Base-by-base conservation (phyloP, 768 basidiomycete genomes). In the Xerocomellus chrysenteron region DNA sequence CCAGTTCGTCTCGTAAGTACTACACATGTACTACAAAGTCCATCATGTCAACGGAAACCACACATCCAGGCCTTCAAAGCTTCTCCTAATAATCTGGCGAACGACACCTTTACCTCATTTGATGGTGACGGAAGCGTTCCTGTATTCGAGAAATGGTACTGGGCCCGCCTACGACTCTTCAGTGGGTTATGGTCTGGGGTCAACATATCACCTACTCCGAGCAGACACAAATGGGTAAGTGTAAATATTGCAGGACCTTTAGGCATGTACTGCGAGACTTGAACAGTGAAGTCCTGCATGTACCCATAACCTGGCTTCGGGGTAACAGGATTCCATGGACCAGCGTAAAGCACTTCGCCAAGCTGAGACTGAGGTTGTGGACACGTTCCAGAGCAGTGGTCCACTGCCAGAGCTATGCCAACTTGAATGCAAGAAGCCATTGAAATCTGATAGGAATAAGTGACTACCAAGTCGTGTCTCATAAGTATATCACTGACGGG, bases 391-490 rank as follows among this genome's bases (percentile, higher is more conserved):
- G 48, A 50, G 28, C 48, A 50, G 8, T 44, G 36, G 13, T 13
- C n/a, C 37, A 50, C 36, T 19, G 48, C 36, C 13, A 50, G 24
- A 45, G 48, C 26, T 48, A 61, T 65, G 21, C 63, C 63, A 33
- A 64, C 56, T 42, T 65, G 59, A 35, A 53, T 41, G 43, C 52
- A 55, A 11, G 59, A 54, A 37, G 41, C 48, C 36, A 50, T 50
- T 2, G 37, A 50, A 44, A 43, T 43, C 36, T 43, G 11, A 28
- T 43, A 30, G 14, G 16, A 7, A 37, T 46, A 21, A 50, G 50
- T 46, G 19, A 6, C 14, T 46, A 16, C 2, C 28, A 21, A 17
- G 12, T 21, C 4, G 9, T 30, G 30, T 19, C 13, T 28, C 3
- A n/a, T n/a, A 19, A n/a, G 17, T 6, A 3, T 28, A n/a, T 19